phyloP scores from a whole-genome alignment of 2,329 filamentous ascomycete genomes.

The Monilinia laxa region DNA sequence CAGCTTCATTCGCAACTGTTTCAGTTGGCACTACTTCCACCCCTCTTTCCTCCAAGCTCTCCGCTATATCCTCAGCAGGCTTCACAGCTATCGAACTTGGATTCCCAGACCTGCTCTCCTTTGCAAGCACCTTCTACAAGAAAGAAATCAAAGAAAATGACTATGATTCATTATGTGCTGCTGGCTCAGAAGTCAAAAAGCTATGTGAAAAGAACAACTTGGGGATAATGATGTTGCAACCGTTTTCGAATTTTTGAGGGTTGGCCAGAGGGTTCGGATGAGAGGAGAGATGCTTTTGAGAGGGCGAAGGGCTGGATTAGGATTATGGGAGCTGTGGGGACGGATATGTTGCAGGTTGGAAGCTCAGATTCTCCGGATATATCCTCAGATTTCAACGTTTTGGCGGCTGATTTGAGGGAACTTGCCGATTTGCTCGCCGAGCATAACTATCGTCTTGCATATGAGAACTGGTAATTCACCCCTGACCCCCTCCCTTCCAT shows the following conservation, averaged over 20 bases:
- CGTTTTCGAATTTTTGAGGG: slow-evolving; percentile 78
- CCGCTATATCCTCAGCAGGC: slow-evolving; percentile 61
- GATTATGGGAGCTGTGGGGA: slow-evolving; percentile 69
- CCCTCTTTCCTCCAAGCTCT: slow-evolving; percentile 58
- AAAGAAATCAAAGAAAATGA: slow-evolving; percentile 55
- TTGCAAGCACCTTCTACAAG: slow-evolving; percentile 53
- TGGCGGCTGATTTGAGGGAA: slow-evolving; percentile 59
- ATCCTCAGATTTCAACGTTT: slow-evolving; percentile 44
- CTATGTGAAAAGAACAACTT: slow-evolving; percentile 56
- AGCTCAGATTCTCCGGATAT: slow-evolving; percentile 17
- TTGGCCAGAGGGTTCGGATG: slow-evolving; percentile 58
- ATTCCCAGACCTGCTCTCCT: slow-evolving; percentile 69
- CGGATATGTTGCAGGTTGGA: slow-evolving; percentile 65
- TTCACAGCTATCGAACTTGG: slow-evolving; percentile 72
- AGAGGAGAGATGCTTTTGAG: slow-evolving; percentile 61
- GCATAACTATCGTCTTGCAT: slow-evolving; percentile 62
- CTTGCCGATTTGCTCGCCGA: slow-evolving; percentile 61
- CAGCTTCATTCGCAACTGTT: slow-evolving; percentile 55
- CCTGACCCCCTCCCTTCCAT: not conserved
- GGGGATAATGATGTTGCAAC: slow-evolving; percentile 69
- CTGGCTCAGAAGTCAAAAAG: slow-evolving; percentile 54
- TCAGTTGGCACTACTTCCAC: slow-evolving; percentile 52
- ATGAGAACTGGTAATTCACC: slow-evolving; percentile 63
- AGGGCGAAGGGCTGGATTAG: slow-evolving; percentile 65
- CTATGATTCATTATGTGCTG: slow-evolving; percentile 56